phyloP scores from a whole-genome alignment of 1,139 yeast genomes.

The Yamadazyma siamensis region DNA sequence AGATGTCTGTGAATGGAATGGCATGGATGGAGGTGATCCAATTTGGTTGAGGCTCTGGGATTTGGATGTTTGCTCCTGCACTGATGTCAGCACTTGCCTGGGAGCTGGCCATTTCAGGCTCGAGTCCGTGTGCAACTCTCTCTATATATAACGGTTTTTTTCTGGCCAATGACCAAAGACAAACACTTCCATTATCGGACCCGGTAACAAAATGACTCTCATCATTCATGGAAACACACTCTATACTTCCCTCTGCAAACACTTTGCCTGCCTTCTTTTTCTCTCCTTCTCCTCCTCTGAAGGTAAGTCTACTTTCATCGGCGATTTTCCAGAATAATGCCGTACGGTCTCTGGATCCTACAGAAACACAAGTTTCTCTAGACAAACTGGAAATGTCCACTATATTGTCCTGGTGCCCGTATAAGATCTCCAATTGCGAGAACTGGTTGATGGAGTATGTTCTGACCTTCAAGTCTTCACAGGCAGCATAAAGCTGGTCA shows the following conservation, averaged over 20 bases:
- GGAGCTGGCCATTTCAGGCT: constrained; percentile 44
- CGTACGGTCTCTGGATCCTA: constrained; percentile 91
- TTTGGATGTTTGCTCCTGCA: constrained; percentile 41
- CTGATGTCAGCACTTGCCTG: constrained; percentile 70
- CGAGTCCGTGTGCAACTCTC: constrained; percentile 76
- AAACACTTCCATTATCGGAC: constrained; percentile 85
- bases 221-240: constrained; percentile 87
- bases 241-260: constrained; percentile 81
- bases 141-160: constrained; percentile 77
- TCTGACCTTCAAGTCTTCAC: constrained; percentile 87
- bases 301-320: constrained; percentile 90
- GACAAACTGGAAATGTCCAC: constrained; percentile 75
- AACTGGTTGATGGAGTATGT: constrained; percentile 83
- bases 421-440: constrained; percentile 83
- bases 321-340: constrained; percentile 96
- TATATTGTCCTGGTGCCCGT: constrained; percentile 93
- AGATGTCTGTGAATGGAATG: constrained; percentile 84
- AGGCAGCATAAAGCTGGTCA: constrained; percentile 87
- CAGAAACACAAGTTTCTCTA: constrained; percentile 91
- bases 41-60: constrained; percentile 73
- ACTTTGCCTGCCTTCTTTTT: constrained; percentile 33
- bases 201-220: constrained; percentile 93
- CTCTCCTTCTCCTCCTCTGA: constrained; percentile 82
- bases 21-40: constrained; percentile 83
- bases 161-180: constrained; percentile 85